Base-by-base conservation (phyloP, 345 rosid genomes). In the Abelmoschus esculentus region DNA sequence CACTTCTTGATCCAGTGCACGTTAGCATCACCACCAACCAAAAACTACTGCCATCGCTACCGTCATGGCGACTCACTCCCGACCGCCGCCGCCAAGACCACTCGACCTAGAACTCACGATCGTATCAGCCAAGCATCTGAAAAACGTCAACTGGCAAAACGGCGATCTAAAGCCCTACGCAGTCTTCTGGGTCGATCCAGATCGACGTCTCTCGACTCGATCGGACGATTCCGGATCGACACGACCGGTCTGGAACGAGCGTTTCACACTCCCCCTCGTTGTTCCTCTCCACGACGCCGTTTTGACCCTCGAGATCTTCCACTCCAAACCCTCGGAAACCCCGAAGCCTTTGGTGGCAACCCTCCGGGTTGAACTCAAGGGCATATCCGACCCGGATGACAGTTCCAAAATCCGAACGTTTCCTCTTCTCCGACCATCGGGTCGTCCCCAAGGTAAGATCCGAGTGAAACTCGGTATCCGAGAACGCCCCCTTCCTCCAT, bases 391-490 rank as follows among this genome's bases (percentile, higher is more conserved):
- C 46, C 71, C 49, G n/a, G 76, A 76, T 6, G 77, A 79, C 14
- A 0, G 32, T 0, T 38, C 22, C 31, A 75, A 79, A 32, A 65
- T 74, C 66, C 84, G 82, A 28, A 70, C 75, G 0, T 76, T 76
- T 31, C 70, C 79, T 53, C 77, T 84, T 22, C 63, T 9, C 66
- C 86, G 86, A 2, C 86, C 90, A 0, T 86, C 88, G 9, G 90
- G 90, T 26, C 86, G 90, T 2, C 85, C 88, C 54, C 90, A 86
- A 65, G 90, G 86, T 5, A 84, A 84, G 83, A 77, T 82, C 71
- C 74, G 80, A 7, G 11, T 86, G 67, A 86, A 83, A 77, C 61
- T 84, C 11, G 83, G 81, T 22, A 2, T 86, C 52, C 80, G 79
- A 3, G 85, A 77, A 59, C 81, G 88, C 7, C 77, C 81, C 7